Percentiles rank a stretch among this genome's conserved stretches.
These are phyloP conservation scores for Thelonectria blattea DNA, from an alignment of 2,329 filamentous ascomycete species.

Conservation along the genomic window DNA sequence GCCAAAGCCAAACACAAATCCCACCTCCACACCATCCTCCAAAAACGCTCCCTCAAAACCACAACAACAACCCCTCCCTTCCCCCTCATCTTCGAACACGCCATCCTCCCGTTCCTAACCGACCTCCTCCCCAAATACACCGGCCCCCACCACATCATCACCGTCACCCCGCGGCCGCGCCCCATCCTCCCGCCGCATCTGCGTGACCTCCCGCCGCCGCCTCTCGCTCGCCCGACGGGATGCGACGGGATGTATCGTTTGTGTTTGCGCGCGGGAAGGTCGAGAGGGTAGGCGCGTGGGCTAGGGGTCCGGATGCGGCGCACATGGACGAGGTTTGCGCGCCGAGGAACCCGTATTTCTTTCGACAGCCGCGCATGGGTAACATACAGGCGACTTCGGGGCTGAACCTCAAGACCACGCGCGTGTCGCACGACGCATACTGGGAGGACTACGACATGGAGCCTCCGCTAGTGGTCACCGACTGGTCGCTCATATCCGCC, in stretches of 20 bases:
- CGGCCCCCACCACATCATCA: conserved; percentile 48
- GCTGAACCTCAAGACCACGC: conserved; percentile 49
- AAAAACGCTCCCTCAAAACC: conserved; percentile 42
- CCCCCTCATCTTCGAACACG: conserved; percentile 51
- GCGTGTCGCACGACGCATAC: conserved; percentile 52
- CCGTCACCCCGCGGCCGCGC: conserved; percentile 45
- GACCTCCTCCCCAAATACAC: conserved; percentile 51
- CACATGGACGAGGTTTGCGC: conserved; percentile 50
- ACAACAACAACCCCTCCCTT: conserved; percentile 46
- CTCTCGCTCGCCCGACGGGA: conserved; percentile 46
- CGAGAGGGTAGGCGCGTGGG: conserved; percentile 45
- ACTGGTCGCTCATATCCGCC: conserved; percentile 51
- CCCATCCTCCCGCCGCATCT: conserved; percentile 44
- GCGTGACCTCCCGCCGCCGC: conserved; percentile 46
- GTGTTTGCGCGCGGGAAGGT: conserved; percentile 48
- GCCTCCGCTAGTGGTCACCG: conserved; percentile 49
- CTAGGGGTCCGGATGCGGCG: conserved; percentile 45
- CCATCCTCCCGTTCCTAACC: conserved; percentile 50
- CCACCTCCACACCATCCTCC: conserved; percentile 43
- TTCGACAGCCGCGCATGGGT: conserved; percentile 50
- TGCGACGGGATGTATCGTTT: conserved; percentile 43
- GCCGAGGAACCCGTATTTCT: conserved; percentile 52
- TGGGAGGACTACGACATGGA: conserved; percentile 51
- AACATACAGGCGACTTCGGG: conserved; percentile 49
- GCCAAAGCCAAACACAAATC: conserved; percentile 47